These are phyloP conservation scores for Beta corolliflora DNA, from an alignment of 179 eudicot genomes.

Conservation along the genomic window DNA sequence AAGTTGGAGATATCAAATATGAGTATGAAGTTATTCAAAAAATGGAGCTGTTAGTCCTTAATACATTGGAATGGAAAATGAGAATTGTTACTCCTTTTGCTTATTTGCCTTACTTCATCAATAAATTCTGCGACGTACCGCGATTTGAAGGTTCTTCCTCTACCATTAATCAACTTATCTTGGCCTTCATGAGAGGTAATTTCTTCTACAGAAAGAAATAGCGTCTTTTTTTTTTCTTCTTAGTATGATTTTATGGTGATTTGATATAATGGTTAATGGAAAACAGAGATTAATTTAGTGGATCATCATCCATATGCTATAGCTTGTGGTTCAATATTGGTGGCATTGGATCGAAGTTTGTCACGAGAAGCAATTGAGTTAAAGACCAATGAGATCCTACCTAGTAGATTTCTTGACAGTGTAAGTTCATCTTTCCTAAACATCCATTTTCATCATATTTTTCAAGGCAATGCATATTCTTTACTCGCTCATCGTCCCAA, in stretches of 20 bases:
- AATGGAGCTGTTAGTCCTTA: constrained; percentile 61
- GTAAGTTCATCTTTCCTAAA: constrained; percentile 33
- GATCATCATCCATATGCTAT: constrained; percentile 36
- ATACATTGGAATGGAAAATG: constrained; percentile 61
- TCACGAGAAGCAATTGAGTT: constrained; percentile 40
- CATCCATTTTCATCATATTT: too few species aligned
- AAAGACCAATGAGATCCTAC: constrained; percentile 37
- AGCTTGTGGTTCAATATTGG: constrained; percentile 48
- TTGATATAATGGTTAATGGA: neutral
- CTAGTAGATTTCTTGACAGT: constrained; percentile 30
- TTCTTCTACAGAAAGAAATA: neutral
- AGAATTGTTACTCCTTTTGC: constrained; percentile 49
- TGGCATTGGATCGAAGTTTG: constrained; percentile 45
- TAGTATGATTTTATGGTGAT: neutral
- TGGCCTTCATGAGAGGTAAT: constrained; percentile 45
- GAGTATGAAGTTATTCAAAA: constrained; percentile 45
- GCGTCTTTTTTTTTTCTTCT: neutral
- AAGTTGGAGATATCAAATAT: constrained; percentile 31
- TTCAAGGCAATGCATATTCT: too few species aligned
- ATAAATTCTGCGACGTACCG: constrained; percentile 23
- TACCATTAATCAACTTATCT: constrained; percentile 29
- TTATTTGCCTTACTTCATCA: constrained; percentile 38
- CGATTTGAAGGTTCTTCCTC: constrained; percentile 23
- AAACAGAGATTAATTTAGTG: constrained; percentile 47
- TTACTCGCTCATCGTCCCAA: too few species aligned